phyloP scores from a whole-genome alignment of 1,284 basidiomycete genomes.

The Trichosporon faecale region DNA sequence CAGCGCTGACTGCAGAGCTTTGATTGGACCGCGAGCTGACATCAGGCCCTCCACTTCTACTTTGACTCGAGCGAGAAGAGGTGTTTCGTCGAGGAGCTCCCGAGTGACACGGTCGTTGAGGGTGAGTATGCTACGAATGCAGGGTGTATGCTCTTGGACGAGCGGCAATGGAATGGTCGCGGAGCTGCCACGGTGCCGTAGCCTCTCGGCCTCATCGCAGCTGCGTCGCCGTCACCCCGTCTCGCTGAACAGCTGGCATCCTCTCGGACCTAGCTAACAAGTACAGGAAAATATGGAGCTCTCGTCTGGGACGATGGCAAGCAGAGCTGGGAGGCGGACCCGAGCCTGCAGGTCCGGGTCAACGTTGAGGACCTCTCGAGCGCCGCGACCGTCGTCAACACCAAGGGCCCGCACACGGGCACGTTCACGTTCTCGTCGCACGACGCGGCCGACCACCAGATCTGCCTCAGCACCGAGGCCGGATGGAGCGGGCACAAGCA shows the following conservation, averaged over 20 bases:
- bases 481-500: constrained; percentile 81
- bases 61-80: constrained; percentile 85
- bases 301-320: constrained; percentile 79
- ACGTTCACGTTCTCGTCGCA: constrained; percentile 97
- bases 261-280: neutral
- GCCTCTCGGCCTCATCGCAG: too few relatives aligned
- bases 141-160: neutral
- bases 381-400: constrained; percentile 65
- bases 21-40: neutral
- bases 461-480: constrained; percentile 85
- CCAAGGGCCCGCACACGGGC: constrained; percentile 81
- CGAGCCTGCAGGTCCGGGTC: constrained; percentile 81
- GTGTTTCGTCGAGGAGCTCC: constrained; percentile 96
- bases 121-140: constrained; percentile 57
- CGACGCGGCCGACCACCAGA: constrained; percentile 92
- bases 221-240: too few relatives aligned
- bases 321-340: constrained; percentile 69
- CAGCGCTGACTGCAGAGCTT: neutral
- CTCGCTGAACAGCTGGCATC: too few relatives aligned
- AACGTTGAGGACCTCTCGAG: constrained; percentile 63
- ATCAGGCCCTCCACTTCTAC: constrained; percentile 79
- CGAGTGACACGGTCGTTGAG: constrained; percentile 94
- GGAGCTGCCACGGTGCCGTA: too few relatives aligned
- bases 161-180: too few relatives aligned
- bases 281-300: constrained; percentile 84